phyloP scores from a whole-genome alignment of 2,329 filamentous ascomycete species.

The Aureobasidium sp. region DNA sequence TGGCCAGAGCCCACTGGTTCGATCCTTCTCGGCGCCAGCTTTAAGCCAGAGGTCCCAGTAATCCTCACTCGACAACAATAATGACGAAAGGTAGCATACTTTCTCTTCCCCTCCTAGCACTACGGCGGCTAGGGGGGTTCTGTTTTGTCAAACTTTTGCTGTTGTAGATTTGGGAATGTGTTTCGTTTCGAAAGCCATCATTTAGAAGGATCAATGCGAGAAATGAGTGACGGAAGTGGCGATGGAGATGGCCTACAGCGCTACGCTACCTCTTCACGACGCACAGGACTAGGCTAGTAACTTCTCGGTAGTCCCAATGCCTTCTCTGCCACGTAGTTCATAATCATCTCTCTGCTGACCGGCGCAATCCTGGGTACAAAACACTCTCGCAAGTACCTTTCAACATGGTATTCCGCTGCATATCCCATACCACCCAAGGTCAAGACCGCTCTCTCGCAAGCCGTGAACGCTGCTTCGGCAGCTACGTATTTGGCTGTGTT shows the following conservation, averaged over 20 bases:
- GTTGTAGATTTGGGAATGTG: no score
- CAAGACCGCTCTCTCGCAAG: conserved; percentile 51
- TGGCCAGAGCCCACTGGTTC: neutral
- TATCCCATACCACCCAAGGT: conserved; percentile 57
- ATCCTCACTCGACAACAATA: neutral
- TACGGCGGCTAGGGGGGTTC: neutral
- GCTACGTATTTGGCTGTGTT: conserved; percentile 52
- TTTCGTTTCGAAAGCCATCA: neutral
- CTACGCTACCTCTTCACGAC: neutral
- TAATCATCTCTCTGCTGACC: conserved; percentile 40
- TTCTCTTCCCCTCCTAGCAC: neutral
- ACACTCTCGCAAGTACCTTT: conserved; percentile 51
- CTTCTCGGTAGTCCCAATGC: conserved; percentile 59
- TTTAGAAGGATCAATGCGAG: no score
- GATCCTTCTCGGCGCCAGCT: neutral
- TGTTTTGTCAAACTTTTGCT: neutral
- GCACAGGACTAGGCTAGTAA: conserved; percentile 40
- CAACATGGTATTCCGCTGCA: conserved; percentile 55
- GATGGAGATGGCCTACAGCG: neutral
- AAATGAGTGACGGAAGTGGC: neutral
- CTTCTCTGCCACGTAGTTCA: conserved; percentile 24
- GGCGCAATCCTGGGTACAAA: conserved; percentile 53
- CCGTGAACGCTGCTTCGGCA: conserved; percentile 52
- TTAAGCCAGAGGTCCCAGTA: neutral
- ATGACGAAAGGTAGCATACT: neutral